phyloP scores from a whole-genome alignment of 805 yeast species.

The Candida ovalis region DNA sequence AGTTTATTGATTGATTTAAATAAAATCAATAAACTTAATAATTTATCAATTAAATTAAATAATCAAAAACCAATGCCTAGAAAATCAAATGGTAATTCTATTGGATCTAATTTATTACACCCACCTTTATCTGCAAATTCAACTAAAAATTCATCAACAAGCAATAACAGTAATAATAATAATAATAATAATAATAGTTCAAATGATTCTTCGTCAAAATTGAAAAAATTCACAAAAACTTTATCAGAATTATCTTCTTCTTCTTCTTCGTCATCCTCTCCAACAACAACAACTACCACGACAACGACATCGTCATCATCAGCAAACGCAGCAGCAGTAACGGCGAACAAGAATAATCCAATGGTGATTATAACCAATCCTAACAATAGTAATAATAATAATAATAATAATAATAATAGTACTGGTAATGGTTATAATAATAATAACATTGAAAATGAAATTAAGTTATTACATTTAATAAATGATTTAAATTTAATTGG shows the following conservation, averaged over 20 bases:
- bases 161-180: neutral
- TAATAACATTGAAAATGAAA: neutral
- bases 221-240: conserved; percentile 6
- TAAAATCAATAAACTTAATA: neutral
- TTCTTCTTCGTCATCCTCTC: no score
- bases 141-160: neutral
- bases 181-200: neutral
- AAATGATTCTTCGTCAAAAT: conserved; percentile 3
- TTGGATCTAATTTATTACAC: neutral
- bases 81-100: neutral
- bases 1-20: neutral
- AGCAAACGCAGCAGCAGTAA: no score
- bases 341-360: neutral
- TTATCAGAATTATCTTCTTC: conserved; percentile 10
- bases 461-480: conserved; percentile 1
- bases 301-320: no score
- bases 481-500: conserved; percentile 12
- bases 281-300: no score
- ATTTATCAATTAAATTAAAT: neutral
- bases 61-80: neutral
- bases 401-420: no score
- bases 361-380: neutral
- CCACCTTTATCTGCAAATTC: neutral
- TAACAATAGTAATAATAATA: no score
- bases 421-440: no score